A percentile compares a stretch with the other conserved stretches of the same genome.
These are phyloP conservation scores for Capronia epimyces DNA, from an alignment of 2,329 filamentous ascomycete genomes.

Conservation along the genomic window DNA sequence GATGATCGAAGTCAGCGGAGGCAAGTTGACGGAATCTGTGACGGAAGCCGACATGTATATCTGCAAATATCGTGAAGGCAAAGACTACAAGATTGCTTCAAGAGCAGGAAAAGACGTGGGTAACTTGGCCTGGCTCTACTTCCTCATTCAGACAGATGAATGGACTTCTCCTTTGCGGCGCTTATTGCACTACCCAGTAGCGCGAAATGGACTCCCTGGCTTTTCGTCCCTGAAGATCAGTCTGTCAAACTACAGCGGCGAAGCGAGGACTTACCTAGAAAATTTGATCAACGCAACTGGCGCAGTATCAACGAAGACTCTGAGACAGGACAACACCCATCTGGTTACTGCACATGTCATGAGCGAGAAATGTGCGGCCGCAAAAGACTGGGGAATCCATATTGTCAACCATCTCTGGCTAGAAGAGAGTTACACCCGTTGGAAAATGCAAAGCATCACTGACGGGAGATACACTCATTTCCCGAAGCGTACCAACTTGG, in stretches of 20 bases:
- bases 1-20: slow-evolving; percentile 67
- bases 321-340: slow-evolving; percentile 94
- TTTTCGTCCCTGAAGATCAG: slow-evolving; percentile 75
- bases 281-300: slow-evolving; percentile 81
- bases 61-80: slow-evolving; percentile 78
- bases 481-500: slow-evolving; percentile 80
- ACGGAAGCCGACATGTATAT: slow-evolving; percentile 75
- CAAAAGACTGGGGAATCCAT: slow-evolving; percentile 83
- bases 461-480: slow-evolving; percentile 78
- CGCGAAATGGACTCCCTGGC: slow-evolving; percentile 68
- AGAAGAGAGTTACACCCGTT: slow-evolving; percentile 93
- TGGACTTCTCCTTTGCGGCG: slow-evolving; percentile 82
- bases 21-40: slow-evolving; percentile 59
- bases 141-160: slow-evolving; percentile 78
- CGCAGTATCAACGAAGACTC: slow-evolving; percentile 85
- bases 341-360: slow-evolving; percentile 82
- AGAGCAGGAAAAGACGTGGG: slow-evolving; percentile 76
- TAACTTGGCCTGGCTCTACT: slow-evolving; percentile 89
- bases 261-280: slow-evolving; percentile 87
- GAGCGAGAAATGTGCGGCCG: slow-evolving; percentile 90
- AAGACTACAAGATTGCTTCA: slow-evolving; percentile 70
- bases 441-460: slow-evolving; percentile 66
- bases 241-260: slow-evolving; percentile 92
- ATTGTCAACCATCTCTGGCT: slow-evolving; percentile 95
- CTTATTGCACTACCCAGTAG: slow-evolving; percentile 83